Conservation (phyloP, 2,329 filamentous ascomycete species). For the Harringtonia lauricola region DNA sequence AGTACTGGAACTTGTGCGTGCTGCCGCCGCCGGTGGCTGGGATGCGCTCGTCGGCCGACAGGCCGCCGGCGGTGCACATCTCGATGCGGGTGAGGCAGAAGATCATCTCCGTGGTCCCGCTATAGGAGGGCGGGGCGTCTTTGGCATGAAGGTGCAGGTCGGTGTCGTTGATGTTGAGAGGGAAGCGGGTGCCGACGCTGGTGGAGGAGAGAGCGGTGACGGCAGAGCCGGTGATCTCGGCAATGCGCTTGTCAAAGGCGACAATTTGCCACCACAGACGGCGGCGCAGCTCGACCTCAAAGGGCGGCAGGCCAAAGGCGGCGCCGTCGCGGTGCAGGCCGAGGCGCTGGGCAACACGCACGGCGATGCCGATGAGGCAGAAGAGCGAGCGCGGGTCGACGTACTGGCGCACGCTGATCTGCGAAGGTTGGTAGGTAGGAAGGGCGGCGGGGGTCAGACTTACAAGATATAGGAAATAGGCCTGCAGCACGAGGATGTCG, state of each 20-base stretch:
- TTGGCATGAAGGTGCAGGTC: slow-evolving; percentile 48
- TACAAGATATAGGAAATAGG: slow-evolving; percentile 56
- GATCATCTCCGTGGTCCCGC: slow-evolving; percentile 47
- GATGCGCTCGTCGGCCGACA: too few species aligned
- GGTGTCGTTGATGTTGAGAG: slow-evolving; percentile 51
- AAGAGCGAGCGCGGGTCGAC: slow-evolving; percentile 51
- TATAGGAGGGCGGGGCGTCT: slow-evolving; percentile 35
- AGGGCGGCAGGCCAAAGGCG: slow-evolving; percentile 38
- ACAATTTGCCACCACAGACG: slow-evolving; percentile 65
- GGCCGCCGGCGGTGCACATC: slow-evolving; percentile 41
- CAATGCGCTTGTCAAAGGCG: slow-evolving; percentile 56
- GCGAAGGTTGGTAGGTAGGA: slow-evolving; percentile 17
- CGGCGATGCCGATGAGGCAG: slow-evolving; percentile 52
- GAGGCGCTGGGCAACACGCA: slow-evolving; percentile 57
- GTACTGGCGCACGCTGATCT: slow-evolving; percentile 45
- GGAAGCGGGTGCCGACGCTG: slow-evolving; percentile 42
- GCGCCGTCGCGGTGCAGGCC: slow-evolving; percentile 55
- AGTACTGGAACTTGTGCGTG: slow-evolving; percentile 20
- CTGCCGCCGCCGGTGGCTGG: not conserved
- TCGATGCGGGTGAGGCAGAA: slow-evolving; percentile 47
- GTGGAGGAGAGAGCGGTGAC: slow-evolving; percentile 43
- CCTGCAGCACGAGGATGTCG: slow-evolving; percentile 56
- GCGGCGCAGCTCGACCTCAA: slow-evolving; percentile 59
- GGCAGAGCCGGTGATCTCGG: slow-evolving; percentile 51
- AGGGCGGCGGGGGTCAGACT: slow-evolving; percentile 15